Evolutionary conservation across 805 yeast species (phyloP), one percentile per base, ranked within the genome.

Genomic region (Wickerhamiella sorbophila): DNA sequence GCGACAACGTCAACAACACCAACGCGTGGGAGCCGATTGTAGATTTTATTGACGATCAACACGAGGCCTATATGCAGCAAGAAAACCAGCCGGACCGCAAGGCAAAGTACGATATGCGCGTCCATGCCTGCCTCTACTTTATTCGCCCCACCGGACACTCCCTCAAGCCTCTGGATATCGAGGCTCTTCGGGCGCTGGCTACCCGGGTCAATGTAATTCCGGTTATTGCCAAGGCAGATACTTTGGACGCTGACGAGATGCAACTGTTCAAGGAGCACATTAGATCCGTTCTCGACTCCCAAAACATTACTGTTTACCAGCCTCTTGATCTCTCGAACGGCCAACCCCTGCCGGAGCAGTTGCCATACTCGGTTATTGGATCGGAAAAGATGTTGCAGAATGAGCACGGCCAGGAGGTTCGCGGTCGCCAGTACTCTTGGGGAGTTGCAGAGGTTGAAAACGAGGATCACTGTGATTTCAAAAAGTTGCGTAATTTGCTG

Each of bases 41-140:
- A 46, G 94, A 84, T 60, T 87, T 84, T 52, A 72, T 88, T 47
- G 95, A 87, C 57, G 82, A 79, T 49, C 88, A 83, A 60, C 79
- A 79, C 58, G 75, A 74, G 59, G 59, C 63, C 18, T 71, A 64
- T 61, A 76, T 72, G 70, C 74, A 74, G 48, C 94, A 83, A 63
- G 85, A 80, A 52, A 82, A 75, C 57, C 87, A 79, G 58, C 87
- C 87, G 12, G 60, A 69, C 48, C 70, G 88, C 42, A 39, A 48
- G 46, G 59, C 61, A 52, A 66, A 67, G 43, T 51, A 54, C 10
- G 95, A 87, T 55, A 63, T 70, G 49, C 70, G 94, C 42, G 78
- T 88, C 32, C 95, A 88, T 63, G 82, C 77, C 29, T 85, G 95
- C 57, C 59, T 88, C 36, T 88, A 85, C 63, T 82, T 88, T 57